Conservation (phyloP, 192 early-diverging fungal species). For the Mortierella alpina region DNA sequence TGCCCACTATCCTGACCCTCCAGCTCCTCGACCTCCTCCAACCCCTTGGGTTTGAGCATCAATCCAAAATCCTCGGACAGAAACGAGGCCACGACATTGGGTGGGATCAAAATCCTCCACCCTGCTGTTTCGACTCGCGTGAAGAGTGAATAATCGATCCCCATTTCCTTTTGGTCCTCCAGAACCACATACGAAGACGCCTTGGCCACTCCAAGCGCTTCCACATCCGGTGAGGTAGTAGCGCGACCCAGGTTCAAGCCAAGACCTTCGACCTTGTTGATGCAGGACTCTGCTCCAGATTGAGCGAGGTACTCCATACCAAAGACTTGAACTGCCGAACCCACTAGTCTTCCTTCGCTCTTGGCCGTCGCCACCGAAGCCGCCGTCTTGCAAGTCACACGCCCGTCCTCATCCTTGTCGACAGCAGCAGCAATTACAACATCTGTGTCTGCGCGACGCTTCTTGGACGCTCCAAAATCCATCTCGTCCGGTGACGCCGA, state of each 20-base stretch:
- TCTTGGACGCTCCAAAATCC: conserved; percentile 14
- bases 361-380: too few relatives aligned
- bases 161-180: conserved; percentile 45
- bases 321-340: conserved; percentile 21
- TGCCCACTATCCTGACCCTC: neutral
- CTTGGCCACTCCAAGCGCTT: conserved; percentile 33
- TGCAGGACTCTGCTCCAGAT: neutral
- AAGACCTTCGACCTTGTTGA: neutral
- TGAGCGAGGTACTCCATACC: conserved; percentile 28
- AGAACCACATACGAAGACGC: conserved; percentile 33
- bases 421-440: conserved; percentile 15
- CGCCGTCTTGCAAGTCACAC: too few relatives aligned
- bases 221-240: neutral
- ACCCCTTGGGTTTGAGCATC: conserved; percentile 43
- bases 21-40: conserved; percentile 10
- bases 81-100: conserved; percentile 40
- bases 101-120: conserved; percentile 52
- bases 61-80: conserved; percentile 49
- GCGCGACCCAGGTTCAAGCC: conserved; percentile 17
- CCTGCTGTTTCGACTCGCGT: conserved; percentile 47
- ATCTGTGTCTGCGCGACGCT: conserved; percentile 12
- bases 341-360: neutral
- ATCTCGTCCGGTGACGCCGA: conserved; percentile 18
- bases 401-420: neutral
- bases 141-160: conserved; percentile 47